These are phyloP conservation scores for Chytriomyces sp. DNA, from an alignment of 192 early-diverging fungal genomes.

Conservation along the genomic window DNA sequence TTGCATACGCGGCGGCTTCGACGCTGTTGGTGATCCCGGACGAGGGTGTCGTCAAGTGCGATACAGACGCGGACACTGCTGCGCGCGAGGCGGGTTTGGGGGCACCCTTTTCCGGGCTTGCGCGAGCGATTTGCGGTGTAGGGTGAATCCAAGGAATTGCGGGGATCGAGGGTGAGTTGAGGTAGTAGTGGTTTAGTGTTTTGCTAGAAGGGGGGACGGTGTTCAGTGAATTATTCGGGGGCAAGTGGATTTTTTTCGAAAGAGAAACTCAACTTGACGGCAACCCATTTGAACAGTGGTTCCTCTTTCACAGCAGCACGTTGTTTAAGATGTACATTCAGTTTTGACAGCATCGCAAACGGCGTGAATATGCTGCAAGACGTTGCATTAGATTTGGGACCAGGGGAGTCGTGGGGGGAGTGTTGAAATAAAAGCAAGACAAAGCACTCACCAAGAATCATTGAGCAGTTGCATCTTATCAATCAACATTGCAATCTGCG, in stretches of 20 bases:
- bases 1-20: background rate
- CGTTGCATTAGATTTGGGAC: background rate
- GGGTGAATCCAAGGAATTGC: conserved; percentile 13
- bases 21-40: too few relatives aligned
- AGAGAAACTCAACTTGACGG: conserved; percentile 15
- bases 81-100: background rate
- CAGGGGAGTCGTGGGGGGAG: background rate
- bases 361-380: background rate
- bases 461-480: too few relatives aligned
- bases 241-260: background rate
- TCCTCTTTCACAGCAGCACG: background rate
- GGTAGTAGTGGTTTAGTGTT: conserved; percentile 17
- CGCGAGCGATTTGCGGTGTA: background rate
- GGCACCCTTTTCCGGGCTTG: background rate
- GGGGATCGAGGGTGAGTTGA: background rate
- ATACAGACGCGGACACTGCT: background rate
- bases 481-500: too few relatives aligned
- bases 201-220: too few relatives aligned
- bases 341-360: conserved; percentile 3
- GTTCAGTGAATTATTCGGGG: background rate
- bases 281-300: conserved; percentile 19
- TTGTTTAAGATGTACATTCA: conserved; percentile 3
- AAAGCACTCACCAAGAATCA: too few relatives aligned
- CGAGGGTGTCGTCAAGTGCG: background rate
- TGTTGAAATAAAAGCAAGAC: background rate